These are phyloP conservation scores for Jamesozyma jinghongensis DNA, from an alignment of 805 yeast species.

Conservation along the genomic window DNA sequence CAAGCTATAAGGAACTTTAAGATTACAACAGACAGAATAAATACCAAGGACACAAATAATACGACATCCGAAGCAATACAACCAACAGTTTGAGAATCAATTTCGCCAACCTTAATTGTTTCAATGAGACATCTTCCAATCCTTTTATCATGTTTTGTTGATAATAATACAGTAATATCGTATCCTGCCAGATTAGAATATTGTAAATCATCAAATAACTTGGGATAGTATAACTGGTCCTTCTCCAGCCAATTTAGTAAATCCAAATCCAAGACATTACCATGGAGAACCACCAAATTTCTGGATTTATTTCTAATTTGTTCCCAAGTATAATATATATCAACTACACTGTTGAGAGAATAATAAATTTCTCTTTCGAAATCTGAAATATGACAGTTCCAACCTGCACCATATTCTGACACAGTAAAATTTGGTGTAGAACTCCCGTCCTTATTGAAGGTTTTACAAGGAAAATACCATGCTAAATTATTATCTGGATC, in stretches of 20 bases:
- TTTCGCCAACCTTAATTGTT: constrained; percentile 77
- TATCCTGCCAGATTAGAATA: constrained; percentile 56
- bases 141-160: constrained; percentile 53
- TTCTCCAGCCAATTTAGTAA: constrained; percentile 65
- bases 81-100: constrained; percentile 85
- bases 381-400: constrained; percentile 81
- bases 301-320: constrained; percentile 61
- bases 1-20: constrained; percentile 78
- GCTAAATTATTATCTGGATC: constrained; percentile 58
- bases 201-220: constrained; percentile 52
- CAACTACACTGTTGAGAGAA: constrained; percentile 51
- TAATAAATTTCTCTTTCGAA: constrained; percentile 64
- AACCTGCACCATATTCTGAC: constrained; percentile 59
- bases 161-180: constrained; percentile 68
- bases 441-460: constrained; percentile 63
- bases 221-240: constrained; percentile 65
- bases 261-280: constrained; percentile 76
- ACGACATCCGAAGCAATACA: constrained; percentile 89
- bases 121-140: constrained; percentile 80
- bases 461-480: constrained; percentile 94
- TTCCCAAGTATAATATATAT: constrained; percentile 86
- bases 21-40: constrained; percentile 72
- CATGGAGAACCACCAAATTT: constrained; percentile 79
- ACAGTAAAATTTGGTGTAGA: constrained; percentile 51
- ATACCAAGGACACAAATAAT: constrained; percentile 67